These are phyloP conservation scores for Sclerotinia subarctica DNA, from an alignment of 2,329 filamentous ascomycete species.

Conservation along the genomic window DNA sequence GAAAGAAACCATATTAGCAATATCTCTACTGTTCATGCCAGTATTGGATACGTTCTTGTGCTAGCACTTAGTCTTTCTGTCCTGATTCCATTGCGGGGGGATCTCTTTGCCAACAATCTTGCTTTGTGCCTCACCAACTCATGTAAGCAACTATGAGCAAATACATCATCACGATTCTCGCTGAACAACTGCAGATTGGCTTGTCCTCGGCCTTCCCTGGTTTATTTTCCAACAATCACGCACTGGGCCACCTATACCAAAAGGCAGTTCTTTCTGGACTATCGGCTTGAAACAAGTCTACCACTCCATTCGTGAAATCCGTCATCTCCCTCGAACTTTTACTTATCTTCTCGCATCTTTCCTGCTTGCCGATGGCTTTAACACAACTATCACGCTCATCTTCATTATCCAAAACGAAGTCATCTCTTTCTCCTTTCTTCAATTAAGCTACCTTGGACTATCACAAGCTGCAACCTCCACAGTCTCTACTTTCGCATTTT, in stretches of 20 bases:
- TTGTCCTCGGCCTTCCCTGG: conserved; percentile 44
- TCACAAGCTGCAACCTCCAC: conserved; percentile 42
- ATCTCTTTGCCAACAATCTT: conserved; percentile 42
- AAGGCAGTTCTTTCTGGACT: conserved; percentile 42
- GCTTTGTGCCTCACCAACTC: conserved; percentile 43
- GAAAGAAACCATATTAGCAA: conserved; percentile 45
- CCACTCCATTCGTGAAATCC: conserved; percentile 41
- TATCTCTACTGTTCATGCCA: conserved; percentile 44
- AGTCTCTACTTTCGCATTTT: conserved; percentile 43
- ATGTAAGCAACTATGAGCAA: conserved; percentile 35
- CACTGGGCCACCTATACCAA: conserved; percentile 41
- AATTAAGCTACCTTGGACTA: conserved; percentile 44
- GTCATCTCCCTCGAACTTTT: conserved; percentile 43
- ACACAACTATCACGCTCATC: conserved; percentile 42
- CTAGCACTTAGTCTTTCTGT: conserved; percentile 43
- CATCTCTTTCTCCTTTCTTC: conserved; percentile 43
- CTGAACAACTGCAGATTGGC: conserved; percentile 39
- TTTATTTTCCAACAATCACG: conserved; percentile 44
- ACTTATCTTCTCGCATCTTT: conserved; percentile 44
- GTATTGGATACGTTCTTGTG: conserved; percentile 43
- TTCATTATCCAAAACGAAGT: conserved; percentile 43
- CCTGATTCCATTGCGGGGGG: conserved; percentile 40
- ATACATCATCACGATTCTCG: not conserved
- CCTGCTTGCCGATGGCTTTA: conserved; percentile 43
- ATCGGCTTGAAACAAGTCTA: conserved; percentile 45